A percentile compares a stretch with the other conserved stretches of the same genome.
Conservation (phyloP, 345 rosid species). For the Rhizophora mangle region DNA sequence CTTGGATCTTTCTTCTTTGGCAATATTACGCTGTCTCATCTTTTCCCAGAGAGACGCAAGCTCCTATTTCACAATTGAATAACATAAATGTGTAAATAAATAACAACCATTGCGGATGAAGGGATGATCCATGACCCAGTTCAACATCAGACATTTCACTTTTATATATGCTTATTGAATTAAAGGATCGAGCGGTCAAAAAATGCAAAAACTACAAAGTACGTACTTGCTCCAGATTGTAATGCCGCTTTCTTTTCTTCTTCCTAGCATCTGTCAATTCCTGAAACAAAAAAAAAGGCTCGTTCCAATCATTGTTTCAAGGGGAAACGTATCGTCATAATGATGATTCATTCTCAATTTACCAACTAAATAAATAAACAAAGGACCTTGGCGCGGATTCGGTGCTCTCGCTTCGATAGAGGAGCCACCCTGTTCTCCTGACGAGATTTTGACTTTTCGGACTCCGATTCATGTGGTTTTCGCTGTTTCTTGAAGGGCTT, state of each 20-base stretch:
- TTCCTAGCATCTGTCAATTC: constrained; percentile 77
- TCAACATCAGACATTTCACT: no score
- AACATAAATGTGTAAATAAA: neutral
- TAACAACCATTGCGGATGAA: neutral
- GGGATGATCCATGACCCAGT: no score
- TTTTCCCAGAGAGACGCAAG: constrained; percentile 87
- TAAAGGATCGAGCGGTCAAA: no score
- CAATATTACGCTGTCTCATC: constrained; percentile 85
- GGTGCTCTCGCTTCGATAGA: constrained; percentile 41
- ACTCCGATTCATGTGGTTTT: neutral
- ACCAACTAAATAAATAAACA: neutral
- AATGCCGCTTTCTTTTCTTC: constrained; percentile 81
- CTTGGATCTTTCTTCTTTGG: constrained; percentile 81
- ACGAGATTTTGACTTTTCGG: constrained; percentile 15
- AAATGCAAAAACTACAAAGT: no score
- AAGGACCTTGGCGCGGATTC: constrained; percentile 49
- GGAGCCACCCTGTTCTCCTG: constrained; percentile 18
- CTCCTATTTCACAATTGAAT: constrained; percentile 47
- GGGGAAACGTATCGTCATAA: neutral
- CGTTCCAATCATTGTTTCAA: neutral
- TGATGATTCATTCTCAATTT: neutral
- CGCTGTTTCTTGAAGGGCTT: constrained; percentile 15
- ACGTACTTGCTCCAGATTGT: constrained; percentile 72
- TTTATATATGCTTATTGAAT: no score
- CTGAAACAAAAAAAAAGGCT: constrained; percentile 27